Conservation (phyloP, 176 grass and related monocot species). For the Tuctoria greenei region DNA sequence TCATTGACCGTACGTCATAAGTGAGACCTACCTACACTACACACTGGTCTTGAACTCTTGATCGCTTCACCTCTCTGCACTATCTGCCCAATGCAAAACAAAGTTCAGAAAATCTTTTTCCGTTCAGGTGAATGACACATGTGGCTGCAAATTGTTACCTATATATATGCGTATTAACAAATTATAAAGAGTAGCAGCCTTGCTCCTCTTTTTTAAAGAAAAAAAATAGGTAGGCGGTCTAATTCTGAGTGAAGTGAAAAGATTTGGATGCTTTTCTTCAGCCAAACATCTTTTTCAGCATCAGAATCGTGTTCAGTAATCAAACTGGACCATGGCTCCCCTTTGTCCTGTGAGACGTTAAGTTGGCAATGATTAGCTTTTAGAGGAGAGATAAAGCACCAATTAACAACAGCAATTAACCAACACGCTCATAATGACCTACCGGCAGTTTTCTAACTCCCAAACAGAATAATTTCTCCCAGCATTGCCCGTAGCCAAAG, state of each 20-base stretch:
- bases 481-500: background rate
- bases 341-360: conserved; percentile 7
- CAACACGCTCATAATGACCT: conserved; percentile 1
- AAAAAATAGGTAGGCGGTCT: background rate
- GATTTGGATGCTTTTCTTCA: background rate
- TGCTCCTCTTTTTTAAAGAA: no score
- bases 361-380: conserved; percentile 28
- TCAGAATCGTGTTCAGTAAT: background rate
- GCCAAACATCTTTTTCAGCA: background rate
- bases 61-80: background rate
- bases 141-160: background rate
- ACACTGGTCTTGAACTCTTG: background rate
- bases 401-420: conserved; percentile 26
- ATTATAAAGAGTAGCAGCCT: no score
- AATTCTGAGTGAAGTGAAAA: background rate
- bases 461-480: conserved; percentile 28
- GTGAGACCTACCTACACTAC: background rate
- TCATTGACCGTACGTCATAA: background rate
- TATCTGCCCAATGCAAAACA: background rate
- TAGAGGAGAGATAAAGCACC: conserved; percentile 5
- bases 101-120: background rate
- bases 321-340: background rate
- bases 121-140: background rate
- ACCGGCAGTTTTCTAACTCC: conserved; percentile 18
- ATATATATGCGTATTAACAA: no score